phyloP scores from a whole-genome alignment of 2,329 filamentous ascomycete genomes.

The Xylariaceae sp. region DNA sequence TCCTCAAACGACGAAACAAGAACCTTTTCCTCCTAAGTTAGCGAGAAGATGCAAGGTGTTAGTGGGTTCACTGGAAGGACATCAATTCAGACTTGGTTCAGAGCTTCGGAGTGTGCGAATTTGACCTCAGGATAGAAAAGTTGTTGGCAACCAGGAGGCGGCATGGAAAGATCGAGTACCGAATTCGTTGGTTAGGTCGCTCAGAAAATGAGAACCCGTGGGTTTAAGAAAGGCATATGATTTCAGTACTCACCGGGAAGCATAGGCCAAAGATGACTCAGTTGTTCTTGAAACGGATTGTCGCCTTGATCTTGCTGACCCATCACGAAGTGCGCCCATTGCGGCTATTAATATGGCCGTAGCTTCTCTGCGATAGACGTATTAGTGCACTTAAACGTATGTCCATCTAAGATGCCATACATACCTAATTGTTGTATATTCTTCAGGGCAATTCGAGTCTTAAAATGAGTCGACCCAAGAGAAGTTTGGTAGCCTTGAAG shows the following conservation, averaged over 20 bases:
- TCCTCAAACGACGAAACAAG: constrained; percentile 8
- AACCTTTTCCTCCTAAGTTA: constrained; percentile 11
- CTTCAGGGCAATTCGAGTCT: too few species aligned
- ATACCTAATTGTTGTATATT: too few species aligned
- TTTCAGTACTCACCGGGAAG: background rate
- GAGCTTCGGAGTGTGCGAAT: constrained; percentile 1
- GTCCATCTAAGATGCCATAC: constrained; percentile 14
- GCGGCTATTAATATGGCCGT: background rate
- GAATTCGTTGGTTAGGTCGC: background rate
- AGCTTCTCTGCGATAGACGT: background rate
- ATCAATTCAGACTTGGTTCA: constrained; percentile 11
- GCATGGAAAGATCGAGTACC: background rate
- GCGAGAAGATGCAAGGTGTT: constrained; percentile 6
- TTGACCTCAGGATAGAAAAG: constrained; percentile 2
- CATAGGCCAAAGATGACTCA: constrained; percentile 6
- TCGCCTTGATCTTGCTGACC: background rate
- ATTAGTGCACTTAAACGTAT: background rate
- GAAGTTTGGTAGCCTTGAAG: constrained; percentile 30
- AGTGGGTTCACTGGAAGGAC: constrained; percentile 3
- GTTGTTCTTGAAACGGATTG: background rate
- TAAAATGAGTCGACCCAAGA: too few species aligned
- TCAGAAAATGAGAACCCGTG: background rate
- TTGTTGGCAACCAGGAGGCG: constrained; percentile 2
- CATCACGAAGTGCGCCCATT: background rate
- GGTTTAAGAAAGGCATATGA: constrained; percentile 6